These are phyloP conservation scores for Ballota nigra DNA, from an alignment of 257 asterid species.

Conservation along the genomic window DNA sequence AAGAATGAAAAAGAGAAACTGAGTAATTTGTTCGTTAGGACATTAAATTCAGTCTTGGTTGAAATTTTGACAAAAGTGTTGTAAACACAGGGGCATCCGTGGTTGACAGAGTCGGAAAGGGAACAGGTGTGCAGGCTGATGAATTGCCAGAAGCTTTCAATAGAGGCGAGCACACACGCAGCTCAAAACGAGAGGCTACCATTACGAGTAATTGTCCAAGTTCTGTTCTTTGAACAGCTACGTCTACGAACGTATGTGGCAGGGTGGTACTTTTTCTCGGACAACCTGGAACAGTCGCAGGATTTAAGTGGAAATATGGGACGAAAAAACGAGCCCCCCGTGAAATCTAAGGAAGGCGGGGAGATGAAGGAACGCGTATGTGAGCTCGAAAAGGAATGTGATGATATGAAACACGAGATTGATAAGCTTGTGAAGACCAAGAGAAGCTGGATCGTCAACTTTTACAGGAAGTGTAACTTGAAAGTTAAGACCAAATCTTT, in stretches of 20 bases:
- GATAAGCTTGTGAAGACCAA: conserved; percentile 42
- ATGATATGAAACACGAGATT: conserved; percentile 38
- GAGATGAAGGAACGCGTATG: conserved; percentile 40
- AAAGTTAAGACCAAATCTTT: conserved; percentile 31
- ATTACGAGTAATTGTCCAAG: conserved; percentile 44
- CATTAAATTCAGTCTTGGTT: background rate
- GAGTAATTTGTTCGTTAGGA: background rate
- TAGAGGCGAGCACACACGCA: conserved; percentile 53
- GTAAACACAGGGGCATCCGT: conserved; percentile 42
- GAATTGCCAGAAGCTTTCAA: conserved; percentile 52
- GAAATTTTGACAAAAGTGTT: too few relatives aligned
- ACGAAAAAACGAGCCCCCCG: background rate
- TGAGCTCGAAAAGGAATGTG: conserved; percentile 45
- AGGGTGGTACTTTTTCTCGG: conserved; percentile 38
- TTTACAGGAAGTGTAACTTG: conserved; percentile 30
- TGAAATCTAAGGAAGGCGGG: too few relatives aligned
- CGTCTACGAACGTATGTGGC: conserved; percentile 43
- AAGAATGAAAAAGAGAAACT: background rate
- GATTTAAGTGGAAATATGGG: conserved; percentile 7
- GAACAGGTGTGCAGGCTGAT: conserved; percentile 53
- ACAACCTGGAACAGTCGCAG: conserved; percentile 27
- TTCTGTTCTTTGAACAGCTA: conserved; percentile 56
- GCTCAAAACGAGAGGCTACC: conserved; percentile 63
- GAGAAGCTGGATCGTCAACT: conserved; percentile 37
- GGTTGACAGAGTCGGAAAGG: conserved; percentile 46